phyloP scores from a whole-genome alignment of 129 eudicot genomes.

The Pulicaria dysenterica region DNA sequence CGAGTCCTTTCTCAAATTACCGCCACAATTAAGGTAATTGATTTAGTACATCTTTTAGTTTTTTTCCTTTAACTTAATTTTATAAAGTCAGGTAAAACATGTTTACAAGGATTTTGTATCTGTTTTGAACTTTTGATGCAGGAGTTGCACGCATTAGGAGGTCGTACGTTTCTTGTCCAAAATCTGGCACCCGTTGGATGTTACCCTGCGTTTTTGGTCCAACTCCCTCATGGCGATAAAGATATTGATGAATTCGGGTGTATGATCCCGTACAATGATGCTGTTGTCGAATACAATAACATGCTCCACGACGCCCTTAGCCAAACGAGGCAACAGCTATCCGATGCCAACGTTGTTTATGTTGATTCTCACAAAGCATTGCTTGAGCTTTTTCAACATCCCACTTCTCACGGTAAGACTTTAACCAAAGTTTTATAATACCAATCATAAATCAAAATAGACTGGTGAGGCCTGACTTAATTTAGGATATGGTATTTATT shows the following conservation, averaged over 20 bases:
- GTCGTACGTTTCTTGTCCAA: slow-evolving; percentile 73
- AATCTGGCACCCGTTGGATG: slow-evolving; percentile 95
- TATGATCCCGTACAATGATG: slow-evolving; percentile 72
- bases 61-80: no score
- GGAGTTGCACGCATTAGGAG: slow-evolving; percentile 76
- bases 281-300: slow-evolving; percentile 66
- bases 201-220: slow-evolving; percentile 79
- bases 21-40: slow-evolving; percentile 62
- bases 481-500: no score
- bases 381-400: slow-evolving; percentile 79
- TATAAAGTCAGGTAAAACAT: neutral
- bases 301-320: slow-evolving; percentile 68
- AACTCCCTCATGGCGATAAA: slow-evolving; percentile 62
- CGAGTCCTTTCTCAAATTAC: slow-evolving; percentile 70
- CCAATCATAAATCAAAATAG: no score
- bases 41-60: neutral
- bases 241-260: slow-evolving; percentile 81
- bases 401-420: slow-evolving; percentile 73
- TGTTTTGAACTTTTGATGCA: slow-evolving; percentile 27
- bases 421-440: neutral
- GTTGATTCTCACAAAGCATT: slow-evolving; percentile 66
- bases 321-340: slow-evolving; percentile 47
- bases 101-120: neutral
- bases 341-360: slow-evolving; percentile 57
- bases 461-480: no score